Conservation (phyloP, 176 grass and related monocot genomes). For the Triticum urartu region DNA sequence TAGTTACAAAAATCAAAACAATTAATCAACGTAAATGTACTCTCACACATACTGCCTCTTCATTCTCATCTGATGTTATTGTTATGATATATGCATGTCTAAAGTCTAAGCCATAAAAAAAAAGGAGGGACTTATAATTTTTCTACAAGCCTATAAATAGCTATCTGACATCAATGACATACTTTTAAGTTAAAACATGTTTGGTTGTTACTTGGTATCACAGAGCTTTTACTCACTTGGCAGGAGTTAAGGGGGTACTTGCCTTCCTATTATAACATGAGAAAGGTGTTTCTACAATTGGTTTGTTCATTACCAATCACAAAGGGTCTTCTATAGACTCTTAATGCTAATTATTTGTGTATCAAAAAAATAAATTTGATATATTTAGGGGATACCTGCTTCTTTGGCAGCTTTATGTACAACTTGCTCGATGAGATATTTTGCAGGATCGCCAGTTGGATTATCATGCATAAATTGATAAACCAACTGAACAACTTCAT, state of each 20-base stretch:
- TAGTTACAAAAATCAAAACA: background rate
- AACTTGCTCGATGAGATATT: slow-evolving; percentile 85
- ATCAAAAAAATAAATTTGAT: background rate
- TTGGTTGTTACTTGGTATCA: background rate
- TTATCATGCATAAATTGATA: slow-evolving; percentile 77
- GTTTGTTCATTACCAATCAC: background rate
- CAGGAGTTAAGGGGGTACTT: background rate
- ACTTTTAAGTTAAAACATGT: background rate
- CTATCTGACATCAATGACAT: background rate
- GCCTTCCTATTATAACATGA: background rate
- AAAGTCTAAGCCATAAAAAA: background rate
- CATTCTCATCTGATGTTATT: background rate
- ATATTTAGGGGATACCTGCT: slow-evolving; percentile 71
- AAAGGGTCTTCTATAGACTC: background rate
- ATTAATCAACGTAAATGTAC: background rate
- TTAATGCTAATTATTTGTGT: background rate
- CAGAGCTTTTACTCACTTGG: background rate
- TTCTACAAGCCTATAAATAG: background rate
- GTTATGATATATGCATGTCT: background rate
- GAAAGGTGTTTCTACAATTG: background rate
- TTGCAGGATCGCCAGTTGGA: slow-evolving; percentile 84
- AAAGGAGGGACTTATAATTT: background rate
- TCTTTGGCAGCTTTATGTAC: slow-evolving; percentile 76
- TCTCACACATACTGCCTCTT: background rate
- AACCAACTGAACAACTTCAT: slow-evolving; percentile 86